These are phyloP conservation scores for Colletotrichum abscissum DNA, from an alignment of 2,329 filamentous ascomycete species.

Conservation along the genomic window DNA sequence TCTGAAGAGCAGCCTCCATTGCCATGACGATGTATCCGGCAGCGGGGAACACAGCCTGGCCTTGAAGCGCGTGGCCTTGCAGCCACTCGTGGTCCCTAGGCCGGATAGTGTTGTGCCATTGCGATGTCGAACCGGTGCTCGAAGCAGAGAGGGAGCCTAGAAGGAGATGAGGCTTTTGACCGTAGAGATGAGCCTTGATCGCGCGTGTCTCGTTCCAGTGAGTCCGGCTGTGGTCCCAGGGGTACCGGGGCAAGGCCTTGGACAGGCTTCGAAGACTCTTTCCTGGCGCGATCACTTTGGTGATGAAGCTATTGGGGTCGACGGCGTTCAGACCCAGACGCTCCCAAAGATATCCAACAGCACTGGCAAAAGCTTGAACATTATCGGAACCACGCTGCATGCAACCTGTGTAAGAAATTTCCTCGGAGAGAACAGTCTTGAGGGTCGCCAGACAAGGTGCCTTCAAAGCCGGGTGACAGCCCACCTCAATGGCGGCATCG, in stretches of 20 bases:
- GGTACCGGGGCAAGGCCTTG: constrained; percentile 48
- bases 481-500: constrained; percentile 44
- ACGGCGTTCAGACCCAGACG: neutral
- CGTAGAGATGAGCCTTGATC: constrained; percentile 39
- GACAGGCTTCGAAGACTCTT: too few species aligned
- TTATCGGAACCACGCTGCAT: constrained; percentile 38
- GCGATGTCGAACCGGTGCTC: neutral
- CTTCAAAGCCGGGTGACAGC: constrained; percentile 52
- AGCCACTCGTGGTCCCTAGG: constrained; percentile 45
- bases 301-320: neutral
- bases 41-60: constrained; percentile 51
- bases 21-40: constrained; percentile 57
- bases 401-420: constrained; percentile 40
- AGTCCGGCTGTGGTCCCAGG: constrained; percentile 50
- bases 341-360: neutral
- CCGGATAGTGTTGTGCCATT: constrained; percentile 34
- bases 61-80: constrained; percentile 38
- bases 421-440: constrained; percentile 1
- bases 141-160: neutral
- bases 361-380: constrained; percentile 34
- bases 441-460: constrained; percentile 43
- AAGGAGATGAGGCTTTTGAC: constrained; percentile 49
- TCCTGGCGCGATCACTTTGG: neutral
- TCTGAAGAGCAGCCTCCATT: constrained; percentile 51
- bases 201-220: constrained; percentile 44